phyloP scores from a whole-genome alignment of 2,329 filamentous ascomycete genomes.

The Calonectria henricotiae region DNA sequence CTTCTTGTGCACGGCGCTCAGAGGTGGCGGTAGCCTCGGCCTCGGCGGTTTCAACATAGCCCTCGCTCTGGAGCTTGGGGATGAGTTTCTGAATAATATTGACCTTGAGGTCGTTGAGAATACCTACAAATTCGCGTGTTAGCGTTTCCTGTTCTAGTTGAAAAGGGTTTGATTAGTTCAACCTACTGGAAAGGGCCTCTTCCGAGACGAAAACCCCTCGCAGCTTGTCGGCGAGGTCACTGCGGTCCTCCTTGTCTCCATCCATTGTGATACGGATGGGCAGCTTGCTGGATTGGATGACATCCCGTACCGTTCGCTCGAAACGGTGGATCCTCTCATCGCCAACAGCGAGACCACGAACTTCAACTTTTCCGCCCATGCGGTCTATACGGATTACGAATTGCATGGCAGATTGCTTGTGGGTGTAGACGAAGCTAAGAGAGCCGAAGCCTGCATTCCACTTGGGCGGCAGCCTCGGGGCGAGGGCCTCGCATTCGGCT shows the following conservation, averaged over 20 bases:
- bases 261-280: slow-evolving; percentile 71
- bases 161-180: not conserved
- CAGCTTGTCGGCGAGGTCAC: slow-evolving; percentile 66
- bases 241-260: slow-evolving; percentile 66
- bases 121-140: slow-evolving; percentile 61
- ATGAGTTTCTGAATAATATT: slow-evolving; percentile 89
- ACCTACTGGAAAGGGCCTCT: slow-evolving; percentile 71
- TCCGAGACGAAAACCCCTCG: slow-evolving; percentile 82
- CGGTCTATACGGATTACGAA: slow-evolving; percentile 88
- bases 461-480: slow-evolving; percentile 78
- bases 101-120: slow-evolving; percentile 81
- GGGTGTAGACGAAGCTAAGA: slow-evolving; percentile 89
- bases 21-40: slow-evolving; percentile 62
- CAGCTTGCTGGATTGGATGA: slow-evolving; percentile 74
- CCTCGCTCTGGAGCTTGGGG: slow-evolving; percentile 83
- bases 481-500: slow-evolving; percentile 69
- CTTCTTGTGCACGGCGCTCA: slow-evolving; percentile 61
- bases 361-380: slow-evolving; percentile 86
- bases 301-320: slow-evolving; percentile 81
- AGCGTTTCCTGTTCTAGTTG: not conserved
- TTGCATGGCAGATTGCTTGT: slow-evolving; percentile 87
- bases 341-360: slow-evolving; percentile 84
- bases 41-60: slow-evolving; percentile 78
- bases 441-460: slow-evolving; percentile 85
- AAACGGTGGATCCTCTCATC: slow-evolving; percentile 87